Percentiles rank a stretch among this genome's conserved stretches.
Evolutionary conservation across 73 alveolate genomes (phyloP).

Genomic region (Paraurostyla sp.): DNA sequence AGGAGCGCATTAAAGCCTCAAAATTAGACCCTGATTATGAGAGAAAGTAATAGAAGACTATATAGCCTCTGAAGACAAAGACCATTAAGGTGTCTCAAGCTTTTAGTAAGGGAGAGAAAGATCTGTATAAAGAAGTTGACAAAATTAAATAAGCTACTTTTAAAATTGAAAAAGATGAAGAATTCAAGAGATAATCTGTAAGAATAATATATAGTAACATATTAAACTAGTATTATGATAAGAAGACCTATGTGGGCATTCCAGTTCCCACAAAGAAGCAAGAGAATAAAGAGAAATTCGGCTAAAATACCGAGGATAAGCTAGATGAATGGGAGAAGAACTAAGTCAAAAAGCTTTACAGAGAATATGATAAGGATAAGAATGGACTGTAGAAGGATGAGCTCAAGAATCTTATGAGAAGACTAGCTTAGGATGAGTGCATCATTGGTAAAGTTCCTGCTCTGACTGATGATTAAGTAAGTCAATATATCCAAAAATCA

Average conservation of each 20-base stretch:
- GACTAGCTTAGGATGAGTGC: slow-evolving; percentile 76
- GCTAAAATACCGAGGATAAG: slow-evolving; percentile 81
- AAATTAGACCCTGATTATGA: slow-evolving; percentile 77
- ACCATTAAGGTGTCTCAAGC: slow-evolving; percentile 70
- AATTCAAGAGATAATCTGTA: slow-evolving; percentile 49
- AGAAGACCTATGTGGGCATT: slow-evolving; percentile 67
- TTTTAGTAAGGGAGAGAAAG: slow-evolving; percentile 90
- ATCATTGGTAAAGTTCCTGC: slow-evolving; percentile 92
- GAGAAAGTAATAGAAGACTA: slow-evolving; percentile 67
- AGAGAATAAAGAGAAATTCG: slow-evolving; percentile 86
- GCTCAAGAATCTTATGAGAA: slow-evolving; percentile 72
- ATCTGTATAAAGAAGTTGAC: slow-evolving; percentile 89
- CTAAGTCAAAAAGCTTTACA: slow-evolving; percentile 87
- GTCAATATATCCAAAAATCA: background rate
- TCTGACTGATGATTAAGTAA: slow-evolving; percentile 53
- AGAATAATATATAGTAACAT: background rate
- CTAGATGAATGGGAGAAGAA: slow-evolving; percentile 97
- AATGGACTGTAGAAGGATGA: slow-evolving; percentile 90
- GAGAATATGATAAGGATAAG: slow-evolving; percentile 93
- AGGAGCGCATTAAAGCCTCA: slow-evolving; percentile 92
- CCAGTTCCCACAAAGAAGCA: slow-evolving; percentile 71
- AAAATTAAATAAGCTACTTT: slow-evolving; percentile 70
- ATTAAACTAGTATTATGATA: slow-evolving; percentile 46
- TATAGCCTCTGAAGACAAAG: slow-evolving; percentile 6
- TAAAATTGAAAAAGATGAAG: slow-evolving; percentile 72